Conservation (phyloP, 2,329 filamentous ascomycete genomes). For the Alternaria sp. region DNA sequence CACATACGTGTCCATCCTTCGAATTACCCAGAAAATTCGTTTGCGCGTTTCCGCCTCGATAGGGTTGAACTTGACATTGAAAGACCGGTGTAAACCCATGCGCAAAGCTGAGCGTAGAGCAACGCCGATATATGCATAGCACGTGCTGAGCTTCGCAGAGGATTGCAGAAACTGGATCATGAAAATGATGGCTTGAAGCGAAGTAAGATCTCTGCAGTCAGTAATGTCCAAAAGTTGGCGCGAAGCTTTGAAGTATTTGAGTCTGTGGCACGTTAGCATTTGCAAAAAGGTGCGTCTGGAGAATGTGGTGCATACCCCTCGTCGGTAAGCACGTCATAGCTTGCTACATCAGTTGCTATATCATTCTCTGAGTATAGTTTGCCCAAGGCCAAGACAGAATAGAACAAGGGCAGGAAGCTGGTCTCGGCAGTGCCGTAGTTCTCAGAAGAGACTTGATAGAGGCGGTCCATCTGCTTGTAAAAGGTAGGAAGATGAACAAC, state of each 20-base stretch:
- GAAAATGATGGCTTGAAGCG: constrained; percentile 62
- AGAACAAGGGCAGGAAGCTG: constrained; percentile 59
- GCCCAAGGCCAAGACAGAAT: constrained; percentile 59
- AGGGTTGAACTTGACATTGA: constrained; percentile 57
- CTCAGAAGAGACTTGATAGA: constrained; percentile 73
- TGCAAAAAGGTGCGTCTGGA: not conserved
- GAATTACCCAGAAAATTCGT: constrained; percentile 62
- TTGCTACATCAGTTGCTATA: constrained; percentile 46
- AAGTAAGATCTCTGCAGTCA: constrained; percentile 61
- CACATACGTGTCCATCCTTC: constrained; percentile 63
- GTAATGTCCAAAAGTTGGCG: constrained; percentile 62
- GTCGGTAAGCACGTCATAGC: constrained; percentile 58
- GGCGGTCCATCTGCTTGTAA: constrained; percentile 76
- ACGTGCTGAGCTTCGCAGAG: constrained; percentile 62
- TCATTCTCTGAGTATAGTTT: constrained; percentile 57
- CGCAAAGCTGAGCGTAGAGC: constrained; percentile 60
- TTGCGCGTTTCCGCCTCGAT: constrained; percentile 61
- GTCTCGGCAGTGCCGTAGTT: constrained; percentile 57
- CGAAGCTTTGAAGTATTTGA: constrained; percentile 60
- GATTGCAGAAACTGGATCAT: constrained; percentile 64
- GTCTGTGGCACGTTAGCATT: constrained; percentile 45
- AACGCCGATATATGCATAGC: constrained; percentile 63
- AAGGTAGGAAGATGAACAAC: constrained; percentile 86
- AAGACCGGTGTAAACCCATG: constrained; percentile 62
- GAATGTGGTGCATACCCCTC: constrained; percentile 51